Percentiles rank a stretch among this genome's conserved stretches.
Evolutionary conservation across 2,329 filamentous ascomycete genomes (phyloP).

Genomic region (Penicillium paneum): DNA sequence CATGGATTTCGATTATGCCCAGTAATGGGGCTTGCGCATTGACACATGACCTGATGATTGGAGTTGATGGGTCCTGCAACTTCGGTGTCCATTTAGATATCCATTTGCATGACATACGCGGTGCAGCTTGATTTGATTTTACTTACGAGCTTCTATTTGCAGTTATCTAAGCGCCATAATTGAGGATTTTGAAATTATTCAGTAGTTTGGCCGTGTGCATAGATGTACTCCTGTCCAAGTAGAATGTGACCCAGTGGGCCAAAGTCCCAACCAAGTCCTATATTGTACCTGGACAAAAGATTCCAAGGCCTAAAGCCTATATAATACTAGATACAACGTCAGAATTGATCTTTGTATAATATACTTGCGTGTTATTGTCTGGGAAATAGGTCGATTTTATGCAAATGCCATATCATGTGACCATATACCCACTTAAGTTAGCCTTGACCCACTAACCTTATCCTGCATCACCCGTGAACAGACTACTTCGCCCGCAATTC

Average conservation of each 20-base stretch:
- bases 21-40: conserved; percentile 18
- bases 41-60: conserved; percentile 7
- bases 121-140: not conserved
- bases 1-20: conserved; percentile 40
- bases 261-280: too few relatives aligned
- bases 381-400: not conserved
- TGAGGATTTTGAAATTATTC: not conserved
- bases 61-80: conserved; percentile 11
- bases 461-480: not conserved
- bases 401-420: not conserved
- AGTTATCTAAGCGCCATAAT: not conserved
- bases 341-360: not conserved
- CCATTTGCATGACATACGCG: conserved; percentile 10
- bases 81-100: conserved; percentile 11
- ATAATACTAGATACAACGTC: too few relatives aligned
- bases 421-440: not conserved
- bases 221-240: not conserved
- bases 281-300: too few relatives aligned
- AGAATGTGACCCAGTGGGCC: not conserved
- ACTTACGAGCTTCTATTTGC: not conserved
- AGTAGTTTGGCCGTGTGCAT: not conserved
- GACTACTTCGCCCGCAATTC: too few relatives aligned
- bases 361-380: not conserved
- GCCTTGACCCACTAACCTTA: not conserved
- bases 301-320: too few relatives aligned